A percentile compares a stretch with the other conserved stretches of the same genome.
phyloP scores from a whole-genome alignment of 306 rosid genomes.

The Medicago ruthenica region DNA sequence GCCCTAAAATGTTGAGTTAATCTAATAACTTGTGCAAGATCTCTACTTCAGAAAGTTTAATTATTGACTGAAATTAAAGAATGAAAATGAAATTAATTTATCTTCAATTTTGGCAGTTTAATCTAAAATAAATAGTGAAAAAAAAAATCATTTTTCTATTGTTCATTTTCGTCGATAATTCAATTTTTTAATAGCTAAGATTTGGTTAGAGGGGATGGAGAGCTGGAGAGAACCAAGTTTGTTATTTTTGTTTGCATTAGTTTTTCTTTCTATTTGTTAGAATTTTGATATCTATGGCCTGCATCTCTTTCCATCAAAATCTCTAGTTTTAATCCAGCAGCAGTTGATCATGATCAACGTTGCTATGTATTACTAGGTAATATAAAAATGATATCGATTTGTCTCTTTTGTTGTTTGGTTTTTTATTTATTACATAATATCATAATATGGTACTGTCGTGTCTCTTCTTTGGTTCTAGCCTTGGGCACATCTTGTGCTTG shows the following conservation, averaged over 20 bases:
- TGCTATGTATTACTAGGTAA: background rate
- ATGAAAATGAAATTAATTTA: background rate
- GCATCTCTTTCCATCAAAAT: background rate
- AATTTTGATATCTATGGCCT: background rate
- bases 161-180: too few relatives aligned
- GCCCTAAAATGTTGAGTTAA: background rate
- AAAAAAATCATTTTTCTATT: background rate
- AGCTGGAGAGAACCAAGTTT: too few relatives aligned
- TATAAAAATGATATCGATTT: background rate
- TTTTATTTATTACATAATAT: background rate
- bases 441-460: background rate
- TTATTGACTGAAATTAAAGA: background rate
- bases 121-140: background rate
- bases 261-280: background rate
- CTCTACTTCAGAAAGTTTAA: background rate
- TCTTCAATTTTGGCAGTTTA: background rate
- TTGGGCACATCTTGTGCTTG: background rate
- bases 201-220: too few relatives aligned
- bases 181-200: too few relatives aligned
- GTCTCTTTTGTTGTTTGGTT: slow-evolving; percentile 2
- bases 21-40: background rate
- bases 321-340: background rate
- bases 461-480: background rate
- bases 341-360: background rate
- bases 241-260: background rate